Evolutionary conservation across 1,284 basidiomycete genomes (phyloP), one percentile per base, ranked within the genome.

Genomic region (Fomes fomentarius): DNA sequence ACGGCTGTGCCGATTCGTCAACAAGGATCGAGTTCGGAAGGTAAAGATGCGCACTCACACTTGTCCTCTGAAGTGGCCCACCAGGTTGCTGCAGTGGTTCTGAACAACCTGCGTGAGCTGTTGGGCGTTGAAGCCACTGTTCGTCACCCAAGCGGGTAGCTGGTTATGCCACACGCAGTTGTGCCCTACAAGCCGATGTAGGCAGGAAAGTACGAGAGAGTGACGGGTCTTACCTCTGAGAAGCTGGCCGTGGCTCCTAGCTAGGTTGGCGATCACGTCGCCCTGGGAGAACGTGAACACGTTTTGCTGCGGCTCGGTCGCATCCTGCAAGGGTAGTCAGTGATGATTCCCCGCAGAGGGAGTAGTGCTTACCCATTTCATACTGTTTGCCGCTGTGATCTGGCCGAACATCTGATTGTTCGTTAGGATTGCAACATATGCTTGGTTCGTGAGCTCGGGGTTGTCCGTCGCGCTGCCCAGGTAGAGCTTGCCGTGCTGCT

Each of bases 391-490:
- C 4, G 81, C 74, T 6, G 82, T 83, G 43, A 82, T 69, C 58
- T 81, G 78, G 33, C 72, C 73, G 60, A 83, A 84, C 54, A 76
- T 72, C 8, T 66, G 63, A 21, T 67, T 73, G 60, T 82, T 72
- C 57, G 71, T 71, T 50, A 82, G 68, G 54, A 71, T 69, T 11
- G 63, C 60, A 30, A 74, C 68, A 61, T 83, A 85, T 6, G 77
- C 59, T 0, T 66, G 56, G 57, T 84, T 76, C 2, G 65, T 73
- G 30, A 83, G 68, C 63, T 83, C 80, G 3, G 74, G 72, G 63
- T 84, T 84, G 66, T 83, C 81, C 0, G 82, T 84, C n/a, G 83
- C 83, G 14, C 78, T 74, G 25, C 84, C 83, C 50, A 85, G 81
- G 71, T 85, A 85, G 28, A 73, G 63, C 68, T 83, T 83, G 15